Percentiles rank a stretch among this genome's conserved stretches.
phyloP scores from a whole-genome alignment of 2,329 filamentous ascomycete species.

The Sordariomycetes sp. region DNA sequence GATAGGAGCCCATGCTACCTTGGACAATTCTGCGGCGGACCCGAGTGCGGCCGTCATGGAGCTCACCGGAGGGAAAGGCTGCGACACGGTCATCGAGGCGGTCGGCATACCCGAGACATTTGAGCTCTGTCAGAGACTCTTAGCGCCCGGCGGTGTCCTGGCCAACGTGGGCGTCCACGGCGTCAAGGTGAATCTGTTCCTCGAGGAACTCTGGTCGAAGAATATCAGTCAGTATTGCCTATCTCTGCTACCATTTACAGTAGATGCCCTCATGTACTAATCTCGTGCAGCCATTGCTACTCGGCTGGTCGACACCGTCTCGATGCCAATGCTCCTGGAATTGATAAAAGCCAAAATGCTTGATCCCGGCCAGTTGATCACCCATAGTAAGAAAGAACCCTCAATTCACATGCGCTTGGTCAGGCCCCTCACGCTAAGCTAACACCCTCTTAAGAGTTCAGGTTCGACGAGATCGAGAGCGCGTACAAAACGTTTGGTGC shows the following conservation, averaged over 20 bases:
- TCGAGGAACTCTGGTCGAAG: slow-evolving; percentile 39
- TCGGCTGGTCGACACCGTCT: slow-evolving; percentile 29
- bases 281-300: slow-evolving; percentile 26
- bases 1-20: slow-evolving; percentile 31
- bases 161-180: slow-evolving; percentile 48
- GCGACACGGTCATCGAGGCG: slow-evolving; percentile 43
- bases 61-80: slow-evolving; percentile 35
- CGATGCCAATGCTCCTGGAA: slow-evolving; percentile 34
- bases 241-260: background rate
- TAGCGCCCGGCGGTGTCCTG: slow-evolving; percentile 37
- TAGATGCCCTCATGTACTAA: too few relatives aligned
- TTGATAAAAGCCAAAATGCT: slow-evolving; percentile 26
- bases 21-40: slow-evolving; percentile 23
- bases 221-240: slow-evolving; percentile 30
- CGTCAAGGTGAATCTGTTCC: slow-evolving; percentile 32
- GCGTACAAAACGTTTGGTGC: slow-evolving; percentile 28
- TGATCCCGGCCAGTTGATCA: slow-evolving; percentile 26
- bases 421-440: too few relatives aligned
- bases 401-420: too few relatives aligned
- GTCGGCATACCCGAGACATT: slow-evolving; percentile 41
- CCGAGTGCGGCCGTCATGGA: slow-evolving; percentile 22
- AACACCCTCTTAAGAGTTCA: slow-evolving; percentile 17
- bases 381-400: slow-evolving; percentile 21
- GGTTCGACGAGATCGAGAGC: slow-evolving; percentile 25
- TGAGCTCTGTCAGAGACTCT: slow-evolving; percentile 35